Percentiles rank a stretch among this genome's conserved stretches.
These are phyloP conservation scores for Phytopythium aichiense DNA, from an alignment of 352 stramenopile genomes.

Conservation along the genomic window DNA sequence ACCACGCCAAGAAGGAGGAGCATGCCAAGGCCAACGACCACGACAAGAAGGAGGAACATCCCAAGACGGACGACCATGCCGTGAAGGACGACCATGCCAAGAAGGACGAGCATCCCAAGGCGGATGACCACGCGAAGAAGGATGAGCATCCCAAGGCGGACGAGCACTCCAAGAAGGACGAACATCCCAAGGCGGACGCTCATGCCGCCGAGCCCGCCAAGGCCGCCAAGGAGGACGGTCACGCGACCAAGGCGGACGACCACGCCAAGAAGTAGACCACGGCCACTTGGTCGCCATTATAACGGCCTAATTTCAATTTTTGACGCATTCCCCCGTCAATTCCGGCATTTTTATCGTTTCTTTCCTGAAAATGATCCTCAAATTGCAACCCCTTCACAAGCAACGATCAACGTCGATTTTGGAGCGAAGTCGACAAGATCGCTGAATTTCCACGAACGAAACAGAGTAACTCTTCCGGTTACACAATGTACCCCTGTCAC, in stretches of 20 bases:
- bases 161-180: conserved; percentile 11
- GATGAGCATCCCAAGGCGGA: conserved; percentile 10
- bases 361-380: no score
- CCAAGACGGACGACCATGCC: conserved; percentile 6
- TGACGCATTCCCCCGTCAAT: no score
- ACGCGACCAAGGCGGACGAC: conserved; percentile 1
- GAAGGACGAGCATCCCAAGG: conserved; percentile 6
- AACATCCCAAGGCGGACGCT: neutral
- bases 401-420: no score
- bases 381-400: no score
- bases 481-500: no score
- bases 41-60: conserved; percentile 9
- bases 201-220: neutral
- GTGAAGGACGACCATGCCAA: conserved; percentile 9
- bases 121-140: conserved; percentile 10
- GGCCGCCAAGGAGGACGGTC: conserved; percentile 2
- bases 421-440: no score
- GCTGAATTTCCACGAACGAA: no score
- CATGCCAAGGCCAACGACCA: conserved; percentile 5
- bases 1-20: conserved; percentile 7
- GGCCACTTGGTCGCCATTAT: no score
- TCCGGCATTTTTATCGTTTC: no score
- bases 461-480: no score
- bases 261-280: conserved; percentile 1
- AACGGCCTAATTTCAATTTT: no score